phyloP scores from a whole-genome alignment of 805 yeast genomes.

The Hanseniaspora mollemarum region DNA sequence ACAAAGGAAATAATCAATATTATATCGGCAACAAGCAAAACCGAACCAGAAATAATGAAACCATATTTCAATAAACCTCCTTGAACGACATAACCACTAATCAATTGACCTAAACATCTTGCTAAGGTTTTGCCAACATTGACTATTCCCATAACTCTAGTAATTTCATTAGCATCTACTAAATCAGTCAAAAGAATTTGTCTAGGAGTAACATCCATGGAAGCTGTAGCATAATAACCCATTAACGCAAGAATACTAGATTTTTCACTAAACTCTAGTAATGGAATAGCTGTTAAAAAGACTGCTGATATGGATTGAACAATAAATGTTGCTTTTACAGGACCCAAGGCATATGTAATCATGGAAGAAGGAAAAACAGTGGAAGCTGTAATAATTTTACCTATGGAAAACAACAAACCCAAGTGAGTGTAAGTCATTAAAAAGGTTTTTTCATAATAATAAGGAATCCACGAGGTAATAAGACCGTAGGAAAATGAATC shows the following conservation, averaged over 20 bases:
- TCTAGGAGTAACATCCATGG: slow-evolving; percentile 89
- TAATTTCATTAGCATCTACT: slow-evolving; percentile 50
- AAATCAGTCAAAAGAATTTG: slow-evolving; percentile 65
- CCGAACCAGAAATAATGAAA: slow-evolving; percentile 41
- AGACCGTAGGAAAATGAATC: slow-evolving; percentile 85
- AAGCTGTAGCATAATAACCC: slow-evolving; percentile 49
- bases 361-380: slow-evolving; percentile 70
- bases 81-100: slow-evolving; percentile 65
- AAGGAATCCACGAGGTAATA: slow-evolving; percentile 81
- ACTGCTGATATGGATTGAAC: slow-evolving; percentile 72
- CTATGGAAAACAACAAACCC: slow-evolving; percentile 56
- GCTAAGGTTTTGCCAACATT: slow-evolving; percentile 80
- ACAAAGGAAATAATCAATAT: slow-evolving; percentile 28
- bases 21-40: slow-evolving; percentile 35
- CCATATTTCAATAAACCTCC: slow-evolving; percentile 37
- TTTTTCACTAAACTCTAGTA: slow-evolving; percentile 30
- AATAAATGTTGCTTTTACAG: slow-evolving; percentile 59
- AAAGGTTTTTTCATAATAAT: slow-evolving; percentile 56
- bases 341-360: slow-evolving; percentile 58
- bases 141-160: slow-evolving; percentile 73
- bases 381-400: slow-evolving; percentile 51
- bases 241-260: slow-evolving; percentile 43
- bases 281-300: slow-evolving; percentile 46
- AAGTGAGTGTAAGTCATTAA: slow-evolving; percentile 43
- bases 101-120: slow-evolving; percentile 66